phyloP scores from a whole-genome alignment of 345 rosid species.

The Gossypium mustelinum region DNA sequence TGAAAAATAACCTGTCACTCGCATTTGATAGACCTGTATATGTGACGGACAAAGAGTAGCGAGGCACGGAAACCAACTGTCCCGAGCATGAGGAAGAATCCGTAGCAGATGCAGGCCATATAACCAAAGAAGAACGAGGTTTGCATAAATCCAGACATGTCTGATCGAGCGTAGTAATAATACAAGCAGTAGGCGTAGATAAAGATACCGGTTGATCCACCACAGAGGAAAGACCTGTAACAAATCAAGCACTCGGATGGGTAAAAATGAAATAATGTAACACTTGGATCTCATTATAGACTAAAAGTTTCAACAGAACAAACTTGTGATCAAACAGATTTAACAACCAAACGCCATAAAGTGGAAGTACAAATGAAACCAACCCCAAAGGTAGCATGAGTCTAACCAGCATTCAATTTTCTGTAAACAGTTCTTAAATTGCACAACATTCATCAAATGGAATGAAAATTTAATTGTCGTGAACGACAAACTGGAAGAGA shows the following conservation, averaged over 20 bases:
- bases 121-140: slow-evolving; percentile 82
- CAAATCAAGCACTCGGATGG: slow-evolving; percentile 8
- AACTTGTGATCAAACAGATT: neutral
- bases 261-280: neutral
- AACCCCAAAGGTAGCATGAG: neutral
- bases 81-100: slow-evolving; percentile 86
- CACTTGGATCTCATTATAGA: neutral
- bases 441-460: neutral
- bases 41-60: slow-evolving; percentile 66
- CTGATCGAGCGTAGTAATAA: slow-evolving; percentile 66
- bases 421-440: neutral
- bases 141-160: slow-evolving; percentile 90
- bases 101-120: slow-evolving; percentile 85
- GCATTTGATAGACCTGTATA: slow-evolving; percentile 73
- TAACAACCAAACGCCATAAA: neutral
- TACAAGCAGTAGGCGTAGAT: slow-evolving; percentile 73
- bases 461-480: neutral
- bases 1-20: slow-evolving; percentile 35
- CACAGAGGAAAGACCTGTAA: slow-evolving; percentile 73
- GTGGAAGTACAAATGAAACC: neutral
- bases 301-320: neutral
- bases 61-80: slow-evolving; percentile 73
- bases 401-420: neutral
- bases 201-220: slow-evolving; percentile 72
- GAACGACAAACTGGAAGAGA: neutral